Evolutionary conservation across 306 rosid genomes (phyloP).

Genomic region (Acacia acuminata): DNA sequence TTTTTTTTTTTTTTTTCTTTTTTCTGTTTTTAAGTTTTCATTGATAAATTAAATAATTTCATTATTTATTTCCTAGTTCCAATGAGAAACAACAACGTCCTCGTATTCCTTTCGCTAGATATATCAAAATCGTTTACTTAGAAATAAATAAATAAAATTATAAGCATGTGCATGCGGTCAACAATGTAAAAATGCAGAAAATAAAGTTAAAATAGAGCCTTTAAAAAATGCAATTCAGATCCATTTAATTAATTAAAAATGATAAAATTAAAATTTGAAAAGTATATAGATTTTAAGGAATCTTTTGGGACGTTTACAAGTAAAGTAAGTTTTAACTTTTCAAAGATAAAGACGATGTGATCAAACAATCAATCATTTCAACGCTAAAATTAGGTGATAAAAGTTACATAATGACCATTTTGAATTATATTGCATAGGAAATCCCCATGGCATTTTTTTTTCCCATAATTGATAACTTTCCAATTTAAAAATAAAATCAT

Average conservation of each 20-base stretch:
- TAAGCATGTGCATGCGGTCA: not conserved
- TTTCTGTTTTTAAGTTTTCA: too few species aligned
- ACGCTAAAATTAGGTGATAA: not conserved
- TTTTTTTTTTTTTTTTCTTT: not conserved
- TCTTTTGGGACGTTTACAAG: not conserved
- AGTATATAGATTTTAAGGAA: not conserved
- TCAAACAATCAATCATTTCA: not conserved
- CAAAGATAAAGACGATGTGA: not conserved
- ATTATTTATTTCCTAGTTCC: not conserved
- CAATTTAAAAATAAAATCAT: not conserved
- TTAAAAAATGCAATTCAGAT: not conserved
- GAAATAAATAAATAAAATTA: not conserved
- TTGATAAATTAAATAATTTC: not conserved
- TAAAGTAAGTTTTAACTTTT: not conserved
- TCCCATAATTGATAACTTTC: not conserved
- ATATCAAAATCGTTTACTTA: not conserved
- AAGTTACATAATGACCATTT: not conserved
- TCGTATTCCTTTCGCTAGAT: not conserved
- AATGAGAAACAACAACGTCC: not conserved
- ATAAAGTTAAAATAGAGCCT: not conserved
- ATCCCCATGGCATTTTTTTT: not conserved
- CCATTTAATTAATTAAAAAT: not conserved
- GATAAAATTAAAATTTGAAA: not conserved
- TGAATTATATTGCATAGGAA: not conserved
- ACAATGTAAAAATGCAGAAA: not conserved